Base-by-base conservation (phyloP, 306 rosid species). In the Albizia julibrissin region DNA sequence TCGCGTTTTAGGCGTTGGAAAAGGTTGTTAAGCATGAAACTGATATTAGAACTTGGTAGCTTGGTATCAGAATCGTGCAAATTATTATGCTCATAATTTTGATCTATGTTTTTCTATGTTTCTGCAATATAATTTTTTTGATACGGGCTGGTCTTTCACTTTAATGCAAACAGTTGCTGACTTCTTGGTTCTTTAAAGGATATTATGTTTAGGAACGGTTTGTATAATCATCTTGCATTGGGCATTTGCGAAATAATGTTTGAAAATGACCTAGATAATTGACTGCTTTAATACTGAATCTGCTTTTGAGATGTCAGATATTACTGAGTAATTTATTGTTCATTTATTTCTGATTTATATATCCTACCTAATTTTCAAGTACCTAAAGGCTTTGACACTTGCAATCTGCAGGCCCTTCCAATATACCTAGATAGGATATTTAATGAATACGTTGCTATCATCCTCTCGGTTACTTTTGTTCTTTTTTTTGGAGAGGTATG, bases 401-500 rank as follows among this genome's bases (percentile, higher is more conserved):
- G 80, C 79, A 70, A 82, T 88, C 56, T 89, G 90, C 92, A 96
- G 99, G 99, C 99, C 19, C 99, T 96, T 80, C 99, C 99, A 0
- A n/a, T 96, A 62, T 96, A 93, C 86, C 89, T 96, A 72, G 99
- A 93, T 73, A 93, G 89, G 71, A 86, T 95, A 33, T 92, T 96
- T 94, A 93, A 93, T 84, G 97, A 91, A 84, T 93, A 87, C 84
- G 85, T 96, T 74, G 99, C 99, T n/a, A 92, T 96, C 54, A 80
- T 93, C 84, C 99, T 96, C 69, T 93, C 99, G 34, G 99, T 96
- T 37, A 96, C 99, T 47, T 96, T 96, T 69, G 98, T 96, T 75
- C 87, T 96, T 47, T 85, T 91, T 72, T 93, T 96, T 1, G 99
- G 99, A 58, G 99, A 96, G 94, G 99, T 93, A 86, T 82, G 88